Conservation (phyloP, 345 rosid species). For the Nephelium lappaceum region DNA sequence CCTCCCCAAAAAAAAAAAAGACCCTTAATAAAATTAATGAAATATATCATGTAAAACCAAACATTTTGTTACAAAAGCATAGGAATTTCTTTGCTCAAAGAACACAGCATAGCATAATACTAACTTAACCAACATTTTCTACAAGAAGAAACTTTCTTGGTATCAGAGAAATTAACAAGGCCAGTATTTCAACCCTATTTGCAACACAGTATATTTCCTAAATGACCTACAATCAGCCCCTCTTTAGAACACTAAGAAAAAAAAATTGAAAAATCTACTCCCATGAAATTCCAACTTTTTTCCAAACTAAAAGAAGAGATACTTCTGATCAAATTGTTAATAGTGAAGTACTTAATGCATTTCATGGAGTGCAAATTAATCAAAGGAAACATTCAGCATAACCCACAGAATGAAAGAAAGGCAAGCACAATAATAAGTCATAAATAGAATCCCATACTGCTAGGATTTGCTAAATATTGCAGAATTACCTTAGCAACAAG, state of each 20-base stretch:
- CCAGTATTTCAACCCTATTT: background rate
- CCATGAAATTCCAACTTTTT: background rate
- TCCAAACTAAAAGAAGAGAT: background rate
- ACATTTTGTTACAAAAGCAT: background rate
- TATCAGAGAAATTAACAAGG: background rate
- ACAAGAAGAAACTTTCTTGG: background rate
- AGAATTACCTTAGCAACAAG: conserved; percentile 85
- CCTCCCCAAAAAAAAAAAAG: conserved; percentile 49
- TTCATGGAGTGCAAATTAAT: background rate
- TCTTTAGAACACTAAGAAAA: background rate
- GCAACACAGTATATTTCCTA: background rate
- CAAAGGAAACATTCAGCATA: background rate
- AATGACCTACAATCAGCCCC: background rate
- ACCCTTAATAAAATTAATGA: conserved; percentile 10
- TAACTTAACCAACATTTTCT: background rate
- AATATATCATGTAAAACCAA: background rate
- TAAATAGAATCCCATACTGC: background rate
- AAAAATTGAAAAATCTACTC: background rate
- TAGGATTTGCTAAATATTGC: background rate
- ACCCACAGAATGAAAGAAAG: background rate
- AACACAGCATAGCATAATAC: conserved; percentile 4
- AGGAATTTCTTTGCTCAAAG: background rate
- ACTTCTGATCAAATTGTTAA: background rate
- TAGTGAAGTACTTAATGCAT: background rate
- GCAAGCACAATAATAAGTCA: background rate